Evolutionary conservation across 768 basidiomycete genomes (phyloP).

Genomic region (Pulveroboletus sp.): DNA sequence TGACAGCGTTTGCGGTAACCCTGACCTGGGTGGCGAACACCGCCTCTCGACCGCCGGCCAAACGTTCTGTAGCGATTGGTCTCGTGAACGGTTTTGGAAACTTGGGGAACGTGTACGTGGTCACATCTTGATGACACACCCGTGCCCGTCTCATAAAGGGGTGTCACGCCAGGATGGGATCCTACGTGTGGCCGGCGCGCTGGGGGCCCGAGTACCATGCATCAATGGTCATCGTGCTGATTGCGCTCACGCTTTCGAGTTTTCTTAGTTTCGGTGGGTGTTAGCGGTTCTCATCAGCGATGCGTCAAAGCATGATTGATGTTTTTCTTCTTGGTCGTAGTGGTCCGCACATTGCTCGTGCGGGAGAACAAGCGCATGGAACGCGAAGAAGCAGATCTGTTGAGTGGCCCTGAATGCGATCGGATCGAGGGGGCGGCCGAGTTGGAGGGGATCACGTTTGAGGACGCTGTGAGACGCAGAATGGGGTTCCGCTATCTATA

Average conservation of each 20-base stretch:
- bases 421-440: conserved; percentile 56
- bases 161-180: conserved; percentile 43
- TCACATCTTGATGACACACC: not conserved
- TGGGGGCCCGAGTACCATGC: conserved; percentile 64
- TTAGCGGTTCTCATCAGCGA: not conserved
- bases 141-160: not conserved
- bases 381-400: conserved; percentile 40
- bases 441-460: conserved; percentile 56
- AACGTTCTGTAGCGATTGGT: conserved; percentile 51
- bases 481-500: conserved; percentile 59
- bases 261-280: conserved; percentile 33
- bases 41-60: conserved; percentile 55
- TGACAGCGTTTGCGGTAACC: conserved; percentile 43
- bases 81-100: conserved; percentile 62
- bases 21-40: conserved; percentile 62
- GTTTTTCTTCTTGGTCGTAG: conserved; percentile 21
- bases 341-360: conserved; percentile 45
- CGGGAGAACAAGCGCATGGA: conserved; percentile 50
- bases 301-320: not conserved
- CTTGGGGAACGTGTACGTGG: conserved; percentile 51
- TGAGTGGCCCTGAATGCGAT: conserved; percentile 42
- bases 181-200: conserved; percentile 54
- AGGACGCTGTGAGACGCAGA: conserved; percentile 53
- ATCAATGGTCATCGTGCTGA: conserved; percentile 51
- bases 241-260: conserved; percentile 29